Conservation (phyloP, 176 grass and related monocot species). For the Bothriochloa decipiens region DNA sequence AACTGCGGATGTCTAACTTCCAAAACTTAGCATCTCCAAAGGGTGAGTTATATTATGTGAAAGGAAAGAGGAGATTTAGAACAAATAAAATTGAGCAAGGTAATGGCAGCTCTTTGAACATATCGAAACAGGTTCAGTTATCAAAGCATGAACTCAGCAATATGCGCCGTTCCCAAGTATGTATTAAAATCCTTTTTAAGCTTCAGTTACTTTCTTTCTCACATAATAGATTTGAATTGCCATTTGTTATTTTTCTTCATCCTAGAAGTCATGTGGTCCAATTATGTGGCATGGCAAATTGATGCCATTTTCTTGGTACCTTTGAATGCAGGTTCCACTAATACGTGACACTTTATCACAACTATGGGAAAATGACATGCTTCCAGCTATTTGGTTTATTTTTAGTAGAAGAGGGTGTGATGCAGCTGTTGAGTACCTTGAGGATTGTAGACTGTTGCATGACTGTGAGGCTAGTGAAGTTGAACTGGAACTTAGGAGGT, state of each 20-base stretch:
- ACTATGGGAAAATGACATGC: constrained; percentile 81
- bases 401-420: constrained; percentile 99
- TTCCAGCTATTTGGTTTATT: constrained; percentile 99
- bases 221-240: constrained; percentile 15
- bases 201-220: constrained; percentile 32
- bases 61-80: constrained; percentile 72
- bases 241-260: constrained; percentile 7
- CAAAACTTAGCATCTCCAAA: constrained; percentile 65
- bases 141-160: constrained; percentile 88
- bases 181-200: constrained; percentile 31
- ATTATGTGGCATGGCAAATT: constrained; percentile 17
- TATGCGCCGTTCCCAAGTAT: constrained; percentile 87
- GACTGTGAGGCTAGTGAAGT: constrained; percentile 90
- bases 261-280: not conserved
- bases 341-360: constrained; percentile 92
- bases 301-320: constrained; percentile 37
- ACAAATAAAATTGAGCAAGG: constrained; percentile 60
- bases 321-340: constrained; percentile 83
- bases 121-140: constrained; percentile 71
- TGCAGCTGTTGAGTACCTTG: constrained; percentile 94
- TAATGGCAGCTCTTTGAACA: constrained; percentile 51
- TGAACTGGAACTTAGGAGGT: constrained; percentile 90
- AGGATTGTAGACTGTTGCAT: constrained; percentile 92
- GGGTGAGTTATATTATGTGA: constrained; percentile 64
- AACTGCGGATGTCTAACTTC: constrained; percentile 76